A percentile compares a stretch with the other conserved stretches of the same genome.
phyloP scores from a whole-genome alignment of 2,329 filamentous ascomycete genomes.

The Teratosphaeria zuluensis region DNA sequence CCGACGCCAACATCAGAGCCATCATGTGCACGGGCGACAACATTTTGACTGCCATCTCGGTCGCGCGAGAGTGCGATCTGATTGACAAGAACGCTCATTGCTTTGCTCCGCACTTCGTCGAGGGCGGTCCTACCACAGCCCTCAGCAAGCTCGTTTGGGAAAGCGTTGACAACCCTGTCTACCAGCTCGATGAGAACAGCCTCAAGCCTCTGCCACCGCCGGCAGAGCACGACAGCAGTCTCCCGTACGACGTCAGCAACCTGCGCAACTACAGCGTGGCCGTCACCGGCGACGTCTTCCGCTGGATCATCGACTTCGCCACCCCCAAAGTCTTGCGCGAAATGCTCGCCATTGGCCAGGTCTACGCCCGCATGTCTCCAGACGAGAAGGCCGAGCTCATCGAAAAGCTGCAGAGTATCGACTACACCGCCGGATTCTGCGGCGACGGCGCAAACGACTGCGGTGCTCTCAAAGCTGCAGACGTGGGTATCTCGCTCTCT shows the following conservation, averaged over 20 bases:
- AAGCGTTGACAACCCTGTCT: constrained; percentile 78
- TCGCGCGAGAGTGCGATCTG: constrained; percentile 79
- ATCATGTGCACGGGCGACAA: constrained; percentile 99
- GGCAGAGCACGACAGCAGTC: constrained; percentile 63
- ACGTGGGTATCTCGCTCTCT: constrained; percentile 93
- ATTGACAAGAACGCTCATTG: constrained; percentile 75
- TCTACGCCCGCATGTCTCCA: constrained; percentile 96
- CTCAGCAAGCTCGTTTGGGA: constrained; percentile 76
- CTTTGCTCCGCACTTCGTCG: constrained; percentile 80
- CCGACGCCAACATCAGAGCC: constrained; percentile 71
- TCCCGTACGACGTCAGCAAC: constrained; percentile 76
- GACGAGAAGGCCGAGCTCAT: constrained; percentile 98
- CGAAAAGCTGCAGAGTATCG: constrained; percentile 91
- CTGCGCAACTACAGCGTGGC: constrained; percentile 80
- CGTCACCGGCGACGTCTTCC: constrained; percentile 85
- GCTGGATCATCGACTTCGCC: constrained; percentile 91
- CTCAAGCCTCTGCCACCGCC: constrained; percentile 68
- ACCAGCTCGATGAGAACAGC: constrained; percentile 67
- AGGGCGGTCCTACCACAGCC: constrained; percentile 66
- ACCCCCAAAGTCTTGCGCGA: constrained; percentile 67
- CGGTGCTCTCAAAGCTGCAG: constrained; percentile 89
- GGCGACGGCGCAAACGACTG: constrained; percentile 97
- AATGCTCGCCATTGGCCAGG: constrained; percentile 84
- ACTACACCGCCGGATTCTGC: constrained; percentile 92
- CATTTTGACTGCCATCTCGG: constrained; percentile 91